Conservation (phyloP, 2,329 filamentous ascomycete genomes). For the Tolypocladium endophyticum region DNA sequence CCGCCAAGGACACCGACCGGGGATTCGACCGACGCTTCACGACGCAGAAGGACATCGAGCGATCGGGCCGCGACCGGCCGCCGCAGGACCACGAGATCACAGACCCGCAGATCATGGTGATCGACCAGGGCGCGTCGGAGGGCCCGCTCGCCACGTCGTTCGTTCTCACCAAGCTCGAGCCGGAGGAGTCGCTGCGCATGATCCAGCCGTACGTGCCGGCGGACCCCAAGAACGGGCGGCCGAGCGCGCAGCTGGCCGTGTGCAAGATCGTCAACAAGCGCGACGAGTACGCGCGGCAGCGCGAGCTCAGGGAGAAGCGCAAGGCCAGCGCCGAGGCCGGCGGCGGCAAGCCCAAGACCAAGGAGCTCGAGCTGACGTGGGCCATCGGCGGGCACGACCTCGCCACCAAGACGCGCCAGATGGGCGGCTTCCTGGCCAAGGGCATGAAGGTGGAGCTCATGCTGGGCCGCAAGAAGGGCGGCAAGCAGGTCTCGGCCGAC, state of each 20-base stretch:
- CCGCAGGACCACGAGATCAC: conserved; percentile 35
- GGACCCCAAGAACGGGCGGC: conserved; percentile 12
- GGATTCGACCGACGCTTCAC: conserved; percentile 24
- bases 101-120: conserved; percentile 29
- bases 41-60: conserved; percentile 19
- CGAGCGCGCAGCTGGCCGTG: conserved; percentile 36
- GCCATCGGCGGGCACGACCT: conserved; percentile 70
- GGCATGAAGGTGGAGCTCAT: conserved; percentile 67
- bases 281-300: conserved; percentile 32
- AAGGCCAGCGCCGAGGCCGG: conserved; percentile 23
- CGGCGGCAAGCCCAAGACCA: conserved; percentile 35
- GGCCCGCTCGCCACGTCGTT: conserved; percentile 25
- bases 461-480: conserved; percentile 55
- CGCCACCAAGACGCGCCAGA: conserved; percentile 55
- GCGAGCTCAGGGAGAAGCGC: conserved; percentile 31
- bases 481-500: conserved; percentile 44
- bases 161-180: conserved; percentile 30
- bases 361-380: conserved; percentile 88
- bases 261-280: conserved; percentile 60
- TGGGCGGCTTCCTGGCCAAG: conserved; percentile 60
- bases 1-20: conserved; percentile 8
- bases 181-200: conserved; percentile 29
- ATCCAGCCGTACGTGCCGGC: conserved; percentile 25
- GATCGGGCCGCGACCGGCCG: conserved; percentile 24
- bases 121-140: conserved; percentile 26